Base-by-base conservation (phyloP, 345 rosid genomes). In the Gossypium arboreum region DNA sequence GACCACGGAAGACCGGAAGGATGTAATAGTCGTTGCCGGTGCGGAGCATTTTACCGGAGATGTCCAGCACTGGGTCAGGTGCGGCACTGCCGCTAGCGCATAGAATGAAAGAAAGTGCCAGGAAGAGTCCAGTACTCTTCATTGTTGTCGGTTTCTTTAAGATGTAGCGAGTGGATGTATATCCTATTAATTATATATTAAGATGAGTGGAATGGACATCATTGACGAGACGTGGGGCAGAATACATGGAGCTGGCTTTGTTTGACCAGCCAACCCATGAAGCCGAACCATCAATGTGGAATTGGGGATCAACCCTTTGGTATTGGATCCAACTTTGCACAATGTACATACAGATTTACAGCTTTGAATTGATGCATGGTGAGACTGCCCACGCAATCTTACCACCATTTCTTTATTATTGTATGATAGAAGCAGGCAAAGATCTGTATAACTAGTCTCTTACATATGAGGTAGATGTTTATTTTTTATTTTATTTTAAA, bases 61-160 rank as follows among this genome's bases (percentile, higher is more conserved):
- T 73, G 73, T 84, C 89, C 2, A 78, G 74, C 62, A 86, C 83
- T 0, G 77, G 66, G n/a, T 68, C 79, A 5, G 76, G 72, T 20
- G 45, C 48, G 0, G 56, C 64, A 45, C 47, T 45, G 16, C 45
- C 70, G 17, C 6, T 24, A 15, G 63, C 63, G 17, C 74, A 55
- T 66, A 81, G 27, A 65, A 79, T 68, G 65, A 81, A 61, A 24
- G 69, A 62, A 59, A 77, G 67, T 16, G 25, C 58, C 27, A 69
- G 24, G 45, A 69, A 51, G 43, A 66, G 3, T 43, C 16, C 22
- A 12, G 55, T n/a, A n/a, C n/a, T 67, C 41, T 24, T 67, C 71
- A 67, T 66, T 6, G 3, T 12, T 12, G 17, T 66, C 0, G n/a
- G 9, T 43, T 29, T 29, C 34, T 29, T 29, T 29, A 29, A 29